Percentiles rank a stretch among this genome's conserved stretches.
Conservation (phyloP, 768 basidiomycete genomes). For the Daedaleopsis nitida region DNA sequence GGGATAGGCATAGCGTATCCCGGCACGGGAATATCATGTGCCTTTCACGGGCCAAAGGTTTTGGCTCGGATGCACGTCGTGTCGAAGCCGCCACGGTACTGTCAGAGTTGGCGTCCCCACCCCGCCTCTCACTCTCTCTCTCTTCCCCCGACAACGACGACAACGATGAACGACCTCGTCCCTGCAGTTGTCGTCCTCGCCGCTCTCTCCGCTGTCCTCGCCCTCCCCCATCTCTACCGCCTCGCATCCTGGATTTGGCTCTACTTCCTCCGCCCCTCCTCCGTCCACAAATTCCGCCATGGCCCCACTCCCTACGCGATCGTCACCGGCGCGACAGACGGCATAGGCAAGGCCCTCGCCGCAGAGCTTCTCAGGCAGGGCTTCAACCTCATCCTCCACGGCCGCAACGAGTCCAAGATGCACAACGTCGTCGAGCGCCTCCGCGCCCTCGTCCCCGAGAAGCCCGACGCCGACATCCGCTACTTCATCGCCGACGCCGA, state of each 20-base stretch:
- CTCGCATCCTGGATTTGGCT: constrained; percentile 24
- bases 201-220: constrained; percentile 18
- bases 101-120: no score
- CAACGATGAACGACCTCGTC: background rate
- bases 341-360: constrained; percentile 30
- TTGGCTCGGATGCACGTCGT: no score
- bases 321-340: constrained; percentile 32
- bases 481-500: constrained; percentile 30
- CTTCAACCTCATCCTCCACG: constrained; percentile 34
- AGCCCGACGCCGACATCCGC: constrained; percentile 18
- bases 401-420: constrained; percentile 29
- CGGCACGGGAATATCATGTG: no score
- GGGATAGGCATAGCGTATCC: no score
- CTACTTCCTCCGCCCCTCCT: constrained; percentile 24
- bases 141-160: no score
- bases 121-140: no score
- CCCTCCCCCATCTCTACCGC: constrained; percentile 20
- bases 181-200: constrained; percentile 6
- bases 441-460: constrained; percentile 2
- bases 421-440: constrained; percentile 25
- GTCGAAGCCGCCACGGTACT: no score
- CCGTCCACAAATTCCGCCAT: constrained; percentile 24
- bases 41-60: no score
- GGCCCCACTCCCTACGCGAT: constrained; percentile 27
- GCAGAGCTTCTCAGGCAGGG: constrained; percentile 27